These are phyloP conservation scores for Tilletiaria anomala DNA, from an alignment of 1,284 basidiomycete genomes.

Conservation along the genomic window DNA sequence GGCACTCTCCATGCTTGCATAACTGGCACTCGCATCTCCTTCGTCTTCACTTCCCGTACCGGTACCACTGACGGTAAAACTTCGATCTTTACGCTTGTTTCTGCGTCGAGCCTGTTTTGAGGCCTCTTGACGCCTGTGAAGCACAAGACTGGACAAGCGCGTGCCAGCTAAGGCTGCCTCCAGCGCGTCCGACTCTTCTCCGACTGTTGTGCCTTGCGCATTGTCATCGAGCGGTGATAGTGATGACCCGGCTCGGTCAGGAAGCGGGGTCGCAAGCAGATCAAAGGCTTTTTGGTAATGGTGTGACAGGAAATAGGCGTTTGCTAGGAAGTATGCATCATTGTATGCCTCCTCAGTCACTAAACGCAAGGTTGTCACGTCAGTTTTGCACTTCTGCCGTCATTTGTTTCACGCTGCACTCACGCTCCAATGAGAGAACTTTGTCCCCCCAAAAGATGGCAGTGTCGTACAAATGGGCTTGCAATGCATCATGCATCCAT, in stretches of 20 bases:
- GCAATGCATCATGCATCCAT: constrained; percentile 93
- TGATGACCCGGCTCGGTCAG: neutral
- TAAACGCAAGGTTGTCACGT: neutral
- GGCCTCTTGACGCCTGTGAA: too few species aligned
- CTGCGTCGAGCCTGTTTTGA: too few species aligned
- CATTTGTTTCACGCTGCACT: constrained; percentile 39
- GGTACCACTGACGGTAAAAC: constrained; percentile 25
- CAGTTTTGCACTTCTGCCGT: neutral
- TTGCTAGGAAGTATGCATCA: constrained; percentile 97
- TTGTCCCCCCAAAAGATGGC: constrained; percentile 98
- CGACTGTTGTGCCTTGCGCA: too few species aligned
- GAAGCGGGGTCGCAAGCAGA: constrained; percentile 67
- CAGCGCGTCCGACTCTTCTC: too few species aligned
- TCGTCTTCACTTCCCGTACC: constrained; percentile 11
- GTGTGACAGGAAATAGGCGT: constrained; percentile 86
- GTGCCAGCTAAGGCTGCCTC: too few species aligned
- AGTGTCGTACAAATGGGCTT: constrained; percentile 93
- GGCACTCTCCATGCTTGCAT: too few species aligned
- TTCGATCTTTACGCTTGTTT: constrained; percentile 26
- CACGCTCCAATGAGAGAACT: constrained; percentile 81
- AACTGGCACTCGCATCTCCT: neutral
- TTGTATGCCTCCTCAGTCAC: constrained; percentile 7
- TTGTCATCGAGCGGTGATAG: too few species aligned
- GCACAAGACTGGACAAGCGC: too few species aligned
- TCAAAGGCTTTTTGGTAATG: constrained; percentile 88